Conservation (phyloP, 352 stramenopile genomes). For the Globisporangium irregulare region DNA sequence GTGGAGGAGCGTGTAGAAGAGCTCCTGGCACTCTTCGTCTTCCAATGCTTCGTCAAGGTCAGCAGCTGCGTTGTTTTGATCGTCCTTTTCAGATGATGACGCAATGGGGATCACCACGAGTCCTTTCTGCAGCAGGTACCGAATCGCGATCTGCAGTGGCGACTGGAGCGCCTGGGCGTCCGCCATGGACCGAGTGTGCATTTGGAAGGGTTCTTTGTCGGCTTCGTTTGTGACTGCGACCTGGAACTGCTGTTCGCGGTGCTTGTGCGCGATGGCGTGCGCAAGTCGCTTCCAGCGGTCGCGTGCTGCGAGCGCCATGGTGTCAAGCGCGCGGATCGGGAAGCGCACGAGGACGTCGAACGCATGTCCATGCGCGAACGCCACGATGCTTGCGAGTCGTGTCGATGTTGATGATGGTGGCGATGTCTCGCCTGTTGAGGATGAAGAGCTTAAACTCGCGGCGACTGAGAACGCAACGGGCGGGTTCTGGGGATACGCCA, state of each 20-base stretch:
- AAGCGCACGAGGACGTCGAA: slow-evolving; percentile 51
- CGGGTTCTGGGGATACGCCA: slow-evolving; percentile 19
- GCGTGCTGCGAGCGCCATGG: slow-evolving; percentile 14
- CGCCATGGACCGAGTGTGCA: slow-evolving; percentile 24
- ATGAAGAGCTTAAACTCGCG: slow-evolving; percentile 2
- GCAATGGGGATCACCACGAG: slow-evolving; percentile 40
- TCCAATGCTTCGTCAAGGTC: slow-evolving; percentile 6
- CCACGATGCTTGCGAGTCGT: slow-evolving; percentile 16
- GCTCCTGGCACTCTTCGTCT: slow-evolving; percentile 23
- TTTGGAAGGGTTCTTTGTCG: slow-evolving; percentile 29
- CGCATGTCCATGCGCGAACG: slow-evolving; percentile 37
- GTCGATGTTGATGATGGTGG: not conserved
- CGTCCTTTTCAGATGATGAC: not conserved
- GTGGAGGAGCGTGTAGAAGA: slow-evolving; percentile 46
- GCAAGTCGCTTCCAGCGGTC: slow-evolving; percentile 31
- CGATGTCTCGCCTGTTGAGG: not conserved
- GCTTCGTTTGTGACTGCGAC: slow-evolving; percentile 41
- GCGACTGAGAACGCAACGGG: slow-evolving; percentile 25
- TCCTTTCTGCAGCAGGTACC: slow-evolving; percentile 53
- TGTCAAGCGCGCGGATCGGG: slow-evolving; percentile 24
- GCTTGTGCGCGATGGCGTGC: slow-evolving; percentile 30
- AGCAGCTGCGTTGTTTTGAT: not conserved
- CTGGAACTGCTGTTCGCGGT: slow-evolving; percentile 35
- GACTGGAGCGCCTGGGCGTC: slow-evolving; percentile 34
- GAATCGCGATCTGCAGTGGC: slow-evolving; percentile 33